Evolutionary conservation across 192 early-diverging fungal genomes (phyloP), one percentile per base, ranked within the genome.

Genomic region (Mortierella hygrophila): DNA sequence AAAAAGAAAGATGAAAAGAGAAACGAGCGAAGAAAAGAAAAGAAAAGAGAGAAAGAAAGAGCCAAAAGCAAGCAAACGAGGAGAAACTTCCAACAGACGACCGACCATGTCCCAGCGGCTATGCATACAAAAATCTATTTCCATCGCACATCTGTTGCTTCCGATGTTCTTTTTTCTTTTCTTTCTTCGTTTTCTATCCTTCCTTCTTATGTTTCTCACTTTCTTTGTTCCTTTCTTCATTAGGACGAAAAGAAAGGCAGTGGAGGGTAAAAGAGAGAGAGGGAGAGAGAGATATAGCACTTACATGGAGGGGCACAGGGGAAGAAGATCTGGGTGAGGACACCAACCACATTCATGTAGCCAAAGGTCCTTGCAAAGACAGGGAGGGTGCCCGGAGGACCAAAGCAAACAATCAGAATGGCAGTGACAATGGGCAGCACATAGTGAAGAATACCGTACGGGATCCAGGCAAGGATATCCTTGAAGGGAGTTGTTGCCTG

Each of bases 271-370:
- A 40, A 6, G 3, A 40, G 38, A 40, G 38, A 40, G 38, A 40
- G 0, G 20, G 35, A 54, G 13, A 13, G 13, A 46, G 49, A 68
- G 38, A 52, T 1, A 78, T 40, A 40, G 60, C 20, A 88, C 89
- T 89, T 90, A 92, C 92, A 94, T 85, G 94, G 94, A 26, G 94
- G 91, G n/a, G 94, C 90, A 68, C 90, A 92, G 4, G 94, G 94
- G 78, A 93, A 92, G 8, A 91, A 32, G 23, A 93, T 82, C 89
- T 95, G 94, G 15, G 94, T 94, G n/a, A 95, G 74, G 6, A 94
- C 94, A 29, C 94, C 94, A 0, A 88, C 89, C 11, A 92, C 32
- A 65, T 95, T 94, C 91, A 94, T 92, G 41, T 89, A 91, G 1
- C 93, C 94, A 88, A 95, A 94, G 0, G 93, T 91, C 41, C 88